Conservation (phyloP, 805 yeast species). For the Candida palmyrensis region DNA sequence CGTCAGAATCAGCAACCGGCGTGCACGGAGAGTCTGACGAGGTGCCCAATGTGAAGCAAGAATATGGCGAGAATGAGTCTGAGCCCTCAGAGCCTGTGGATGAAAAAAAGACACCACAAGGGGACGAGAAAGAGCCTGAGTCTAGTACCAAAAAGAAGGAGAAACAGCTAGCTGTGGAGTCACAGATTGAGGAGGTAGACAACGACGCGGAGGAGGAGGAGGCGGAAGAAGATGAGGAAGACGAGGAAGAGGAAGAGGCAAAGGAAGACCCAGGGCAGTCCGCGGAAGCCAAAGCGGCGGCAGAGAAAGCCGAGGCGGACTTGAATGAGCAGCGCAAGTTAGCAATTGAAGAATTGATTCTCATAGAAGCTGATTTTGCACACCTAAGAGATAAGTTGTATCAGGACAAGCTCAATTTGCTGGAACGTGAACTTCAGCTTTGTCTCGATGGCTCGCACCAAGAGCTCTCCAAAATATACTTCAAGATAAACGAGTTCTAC, state of each 20-base stretch:
- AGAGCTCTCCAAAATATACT: constrained; percentile 68
- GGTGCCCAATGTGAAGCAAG: too few relatives aligned
- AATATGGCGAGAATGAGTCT: too few relatives aligned
- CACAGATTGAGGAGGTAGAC: constrained; percentile 9
- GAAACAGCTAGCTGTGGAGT: constrained; percentile 12
- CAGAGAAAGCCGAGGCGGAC: constrained; percentile 10
- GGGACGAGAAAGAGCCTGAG: constrained; percentile 9
- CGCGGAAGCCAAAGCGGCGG: constrained; percentile 1
- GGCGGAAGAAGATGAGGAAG: constrained; percentile 10
- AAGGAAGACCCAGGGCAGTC: constrained; percentile 15
- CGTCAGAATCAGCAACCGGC: too few relatives aligned
- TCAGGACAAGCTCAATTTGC: constrained; percentile 71
- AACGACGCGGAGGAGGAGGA: constrained; percentile 9
- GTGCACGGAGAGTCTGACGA: too few relatives aligned
- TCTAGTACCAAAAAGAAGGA: constrained; percentile 12
- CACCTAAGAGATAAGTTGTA: constrained; percentile 76
- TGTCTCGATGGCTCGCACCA: constrained; percentile 91
- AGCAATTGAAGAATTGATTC: constrained; percentile 70
- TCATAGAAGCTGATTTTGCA: constrained; percentile 85
- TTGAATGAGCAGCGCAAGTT: constrained; percentile 44
- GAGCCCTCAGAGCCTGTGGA: too few relatives aligned
- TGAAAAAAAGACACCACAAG: constrained; percentile 2
- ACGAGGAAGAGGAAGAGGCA: constrained; percentile 12
- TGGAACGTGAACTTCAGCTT: constrained; percentile 79
- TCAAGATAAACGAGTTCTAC: constrained; percentile 66